phyloP scores from a whole-genome alignment of 169 alveolate species.

The Cytauxzoon felis region DNA sequence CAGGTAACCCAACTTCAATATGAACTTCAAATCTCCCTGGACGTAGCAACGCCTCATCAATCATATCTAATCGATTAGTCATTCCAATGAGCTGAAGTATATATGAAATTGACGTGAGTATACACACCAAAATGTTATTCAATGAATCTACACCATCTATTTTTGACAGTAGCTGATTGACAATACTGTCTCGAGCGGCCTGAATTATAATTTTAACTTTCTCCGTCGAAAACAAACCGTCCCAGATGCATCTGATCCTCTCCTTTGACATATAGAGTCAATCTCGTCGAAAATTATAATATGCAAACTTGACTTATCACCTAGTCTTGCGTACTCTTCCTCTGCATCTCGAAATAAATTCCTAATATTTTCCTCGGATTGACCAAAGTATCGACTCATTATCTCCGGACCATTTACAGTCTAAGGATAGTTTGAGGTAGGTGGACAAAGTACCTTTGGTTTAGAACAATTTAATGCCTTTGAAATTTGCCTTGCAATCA shows the following conservation, averaged over 20 bases:
- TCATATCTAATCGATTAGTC: constrained; percentile 98
- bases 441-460: constrained; percentile 83
- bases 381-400: constrained; percentile 96
- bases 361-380: constrained; percentile 97
- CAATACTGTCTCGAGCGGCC: constrained; percentile 96
- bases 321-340: constrained; percentile 85
- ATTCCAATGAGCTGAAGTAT: constrained; percentile 86
- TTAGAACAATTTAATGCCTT: constrained; percentile 91
- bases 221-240: constrained; percentile 63
- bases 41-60: constrained; percentile 98
- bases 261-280: constrained; percentile 97
- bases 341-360: constrained; percentile 97
- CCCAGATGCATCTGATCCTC: constrained; percentile 91
- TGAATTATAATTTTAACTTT: background rate
- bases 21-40: constrained; percentile 99
- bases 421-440: background rate
- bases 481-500: constrained; percentile 99
- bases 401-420: constrained; percentile 87
- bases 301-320: constrained; percentile 94
- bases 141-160: constrained; percentile 99
- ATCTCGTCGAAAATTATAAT: constrained; percentile 98
- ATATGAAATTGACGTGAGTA: background rate
- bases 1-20: constrained; percentile 97
- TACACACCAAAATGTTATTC: constrained; percentile 90
- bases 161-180: constrained; percentile 95